phyloP scores from a whole-genome alignment of 345 rosid species.

The Lepidium aucheri region DNA sequence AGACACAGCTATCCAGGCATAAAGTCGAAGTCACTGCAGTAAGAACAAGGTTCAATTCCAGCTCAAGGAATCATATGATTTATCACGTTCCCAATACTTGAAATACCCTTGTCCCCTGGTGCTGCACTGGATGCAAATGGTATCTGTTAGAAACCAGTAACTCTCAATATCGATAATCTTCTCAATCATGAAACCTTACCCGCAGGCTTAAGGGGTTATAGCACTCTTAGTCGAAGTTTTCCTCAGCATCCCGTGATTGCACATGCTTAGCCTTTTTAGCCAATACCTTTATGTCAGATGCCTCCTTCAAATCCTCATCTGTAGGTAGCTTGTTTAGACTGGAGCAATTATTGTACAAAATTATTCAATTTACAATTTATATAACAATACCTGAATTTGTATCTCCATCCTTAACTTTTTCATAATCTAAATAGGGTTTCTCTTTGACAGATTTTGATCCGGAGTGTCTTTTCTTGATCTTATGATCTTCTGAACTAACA shows the following conservation, averaged over 20 bases:
- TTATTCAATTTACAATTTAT: background rate
- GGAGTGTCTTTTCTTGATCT: constrained; percentile 32
- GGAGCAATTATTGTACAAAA: background rate
- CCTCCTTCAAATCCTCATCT: background rate
- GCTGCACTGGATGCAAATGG: constrained; percentile 1
- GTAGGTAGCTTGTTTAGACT: constrained; percentile 1
- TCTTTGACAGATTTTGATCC: constrained; percentile 39
- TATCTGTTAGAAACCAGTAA: background rate
- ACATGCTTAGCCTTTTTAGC: background rate
- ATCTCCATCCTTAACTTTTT: constrained; percentile 17
- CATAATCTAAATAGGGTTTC: constrained; percentile 20
- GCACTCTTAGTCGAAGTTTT: background rate
- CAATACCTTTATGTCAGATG: background rate
- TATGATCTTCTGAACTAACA: constrained; percentile 31
- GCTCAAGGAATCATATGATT: background rate
- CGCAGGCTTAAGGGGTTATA: background rate
- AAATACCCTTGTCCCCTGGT: background rate
- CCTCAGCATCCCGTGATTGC: background rate
- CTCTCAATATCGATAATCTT: background rate
- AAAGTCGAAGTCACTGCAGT: background rate
- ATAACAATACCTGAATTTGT: constrained; percentile 6
- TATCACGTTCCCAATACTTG: background rate
- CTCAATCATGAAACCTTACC: constrained; percentile 1
- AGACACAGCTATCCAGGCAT: no score
- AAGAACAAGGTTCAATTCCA: background rate